Base-by-base conservation (phyloP, 805 yeast genomes). In the Schwanniomyces yamadae region DNA sequence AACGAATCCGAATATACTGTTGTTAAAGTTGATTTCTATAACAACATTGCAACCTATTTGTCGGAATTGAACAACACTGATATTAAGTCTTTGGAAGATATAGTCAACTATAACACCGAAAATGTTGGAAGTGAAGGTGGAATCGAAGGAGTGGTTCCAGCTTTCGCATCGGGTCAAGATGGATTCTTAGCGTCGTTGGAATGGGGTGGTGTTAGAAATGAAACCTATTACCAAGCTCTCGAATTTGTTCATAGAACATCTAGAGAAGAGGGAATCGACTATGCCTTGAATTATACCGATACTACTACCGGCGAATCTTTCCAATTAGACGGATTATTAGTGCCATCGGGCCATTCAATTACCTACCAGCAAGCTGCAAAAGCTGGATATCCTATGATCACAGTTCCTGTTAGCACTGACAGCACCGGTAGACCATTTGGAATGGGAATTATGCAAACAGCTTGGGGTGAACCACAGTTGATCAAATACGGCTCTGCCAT, bases 1-100 rank as follows among this genome's bases (percentile, higher is more conserved):
- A 54, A 55, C 34, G 55, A 55, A 40, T 51, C 56, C 26, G 59
- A 55, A 41, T 55, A 49, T 33, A 54, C 61, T 4, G 50, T 55
- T 31, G 56, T 55, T 10, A 52, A 52, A 33, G 57, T 50, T 24
- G 60, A 55, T 34, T 55, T 55, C 33, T 55, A 51, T 36, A 52
- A 54, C 23, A 25, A 55, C 36, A 55, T 55, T 33, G 44, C 42
- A 21, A 20, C 44, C 2, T 54, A 54, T 34, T 35, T 54, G 23
- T 35, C 50, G 18, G 54, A 52, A 32, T 37, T 54, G 22, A 40
- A 39, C 16, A 54, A 55, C 33, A 55, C 58, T 16, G 25, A 54
- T 6, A 55, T 54, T 20, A 39, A 41, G 31, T 38, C 51, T 0
- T 37, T 55, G 15, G 50, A 52, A 37, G 60, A 55, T 30, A 49